phyloP scores from a whole-genome alignment of 805 yeast species.

The Metschnikowia colocasiae region DNA sequence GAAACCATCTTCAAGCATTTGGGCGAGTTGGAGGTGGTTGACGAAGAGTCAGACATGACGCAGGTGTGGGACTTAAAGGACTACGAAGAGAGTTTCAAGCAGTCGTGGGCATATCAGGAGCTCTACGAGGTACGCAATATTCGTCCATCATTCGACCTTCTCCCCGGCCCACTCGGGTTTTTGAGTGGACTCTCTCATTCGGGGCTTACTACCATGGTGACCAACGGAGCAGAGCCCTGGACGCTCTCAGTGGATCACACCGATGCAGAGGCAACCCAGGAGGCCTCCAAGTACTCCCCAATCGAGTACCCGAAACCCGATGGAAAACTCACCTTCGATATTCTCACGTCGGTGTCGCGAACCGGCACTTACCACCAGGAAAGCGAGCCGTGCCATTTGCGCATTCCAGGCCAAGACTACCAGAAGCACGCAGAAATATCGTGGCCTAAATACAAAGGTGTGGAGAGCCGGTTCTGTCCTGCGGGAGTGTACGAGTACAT shows the following conservation, averaged over 20 bases:
- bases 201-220: conserved; percentile 74
- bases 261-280: conserved; percentile 68
- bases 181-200: conserved; percentile 81
- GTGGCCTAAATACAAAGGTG: conserved; percentile 77
- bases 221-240: conserved; percentile 84
- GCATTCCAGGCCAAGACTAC: conserved; percentile 57
- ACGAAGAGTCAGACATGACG: conserved; percentile 38
- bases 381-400: conserved; percentile 85
- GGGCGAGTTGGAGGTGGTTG: conserved; percentile 44
- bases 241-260: conserved; percentile 68
- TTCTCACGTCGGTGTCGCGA: conserved; percentile 90
- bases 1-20: conserved; percentile 59
- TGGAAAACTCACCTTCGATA: conserved; percentile 86
- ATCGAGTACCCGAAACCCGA: conserved; percentile 96
- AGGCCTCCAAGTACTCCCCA: conserved; percentile 62
- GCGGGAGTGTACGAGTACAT: conserved; percentile 96
- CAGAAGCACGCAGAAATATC: conserved; percentile 62
- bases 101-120: conserved; percentile 87
- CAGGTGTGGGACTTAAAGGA: conserved; percentile 47
- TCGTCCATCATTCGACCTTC: conserved; percentile 80
- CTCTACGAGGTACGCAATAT: conserved; percentile 81
- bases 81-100: conserved; percentile 62
- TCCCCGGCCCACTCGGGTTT: conserved; percentile 53
- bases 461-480: conserved; percentile 92
- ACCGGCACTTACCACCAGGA: conserved; percentile 97